Base-by-base conservation (phyloP, 495 filamentous ascomycete genomes). In the Daldinia caldariorum region DNA sequence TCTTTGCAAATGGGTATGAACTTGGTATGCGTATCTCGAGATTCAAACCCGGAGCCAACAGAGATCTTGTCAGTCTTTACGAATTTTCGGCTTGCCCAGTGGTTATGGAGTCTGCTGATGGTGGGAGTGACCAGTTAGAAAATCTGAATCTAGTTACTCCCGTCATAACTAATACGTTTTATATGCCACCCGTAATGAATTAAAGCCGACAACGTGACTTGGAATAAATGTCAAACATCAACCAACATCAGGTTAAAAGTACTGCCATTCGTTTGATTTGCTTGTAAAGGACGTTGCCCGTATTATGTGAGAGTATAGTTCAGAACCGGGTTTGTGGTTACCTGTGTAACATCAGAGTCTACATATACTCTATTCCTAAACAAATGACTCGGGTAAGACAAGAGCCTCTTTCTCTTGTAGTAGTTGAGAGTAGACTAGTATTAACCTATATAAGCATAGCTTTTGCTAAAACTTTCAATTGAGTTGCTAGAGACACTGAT, bases 391-490 rank as follows among this genome's bases (percentile, higher is more conserved):
- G 16, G 16, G 16, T n/a, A 45, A 45, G 20, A 7, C 1, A 6
- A 47, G 2, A 47, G 3, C 43, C 18, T 47, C 43, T 47, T 31
- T 56, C 14, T 47, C 38, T 16, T 22, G 43, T 39, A 53, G 37
- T 34, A 16, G 14, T 38, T 54, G 54, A 50, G 7, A 7, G 16
- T 41, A 13, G 32, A 22, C 6, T 29, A 4, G n/a, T 38, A n/a
- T 20, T 14, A 14, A 1, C 13, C 49, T 41, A 67, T 71, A 71
- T 66, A 71, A 58, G 63, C 41, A 45, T 41, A 32, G 56, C 41
- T 38, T 18, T 64, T 61, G 59, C 55, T 60, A 63, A 63, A 47
- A 38, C 14, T 56, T 56, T 72, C 64, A 49, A 64, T 41, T 20
- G 37, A 53, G 45, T 22, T 51, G 3, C 12, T 49, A 50, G 14